Percentiles rank a stretch among this genome's conserved stretches.
phyloP scores from a whole-genome alignment of 179 eudicot genomes.

The Amaranthus tricolor region DNA sequence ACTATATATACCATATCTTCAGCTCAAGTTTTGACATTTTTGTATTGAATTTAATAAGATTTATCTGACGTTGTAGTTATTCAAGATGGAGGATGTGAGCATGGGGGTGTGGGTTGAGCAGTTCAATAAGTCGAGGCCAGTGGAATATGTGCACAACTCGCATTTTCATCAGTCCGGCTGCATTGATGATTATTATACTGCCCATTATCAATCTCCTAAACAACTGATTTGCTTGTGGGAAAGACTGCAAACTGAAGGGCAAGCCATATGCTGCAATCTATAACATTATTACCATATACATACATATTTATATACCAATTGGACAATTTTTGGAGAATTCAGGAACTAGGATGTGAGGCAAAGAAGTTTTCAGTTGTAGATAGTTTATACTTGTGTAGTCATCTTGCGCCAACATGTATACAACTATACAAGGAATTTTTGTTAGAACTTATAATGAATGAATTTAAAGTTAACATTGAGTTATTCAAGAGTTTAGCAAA shows the following conservation, averaged over 20 bases:
- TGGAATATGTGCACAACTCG: conserved; percentile 59
- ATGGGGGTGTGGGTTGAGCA: conserved; percentile 92
- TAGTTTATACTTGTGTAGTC: conserved; percentile 35
- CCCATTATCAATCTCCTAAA: conserved; percentile 87
- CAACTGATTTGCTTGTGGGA: conserved; percentile 81
- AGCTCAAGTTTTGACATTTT: not conserved
- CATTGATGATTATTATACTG: conserved; percentile 59
- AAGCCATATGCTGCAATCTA: conserved; percentile 73
- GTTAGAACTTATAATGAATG: conserved; percentile 8
- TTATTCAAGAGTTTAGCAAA: not conserved
- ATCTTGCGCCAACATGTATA: not conserved
- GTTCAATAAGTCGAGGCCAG: conserved; percentile 58
- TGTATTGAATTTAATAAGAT: not conserved
- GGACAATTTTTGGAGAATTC: conserved; percentile 2
- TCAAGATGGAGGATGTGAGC: conserved; percentile 98
- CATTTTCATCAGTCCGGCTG: conserved; percentile 77
- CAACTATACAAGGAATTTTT: conserved; percentile 19
- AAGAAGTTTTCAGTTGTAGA: conserved; percentile 21
- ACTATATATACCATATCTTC: not conserved
- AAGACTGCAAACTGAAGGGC: conserved; percentile 44
- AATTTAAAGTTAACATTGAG: not conserved
- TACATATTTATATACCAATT: not conserved
- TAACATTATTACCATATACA: conserved; percentile 22
- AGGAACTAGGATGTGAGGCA: conserved; percentile 16
- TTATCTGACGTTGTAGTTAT: conserved; percentile 45